These are phyloP conservation scores for Xylaria sp. DNA, from an alignment of 2,329 filamentous ascomycete species.

Conservation along the genomic window DNA sequence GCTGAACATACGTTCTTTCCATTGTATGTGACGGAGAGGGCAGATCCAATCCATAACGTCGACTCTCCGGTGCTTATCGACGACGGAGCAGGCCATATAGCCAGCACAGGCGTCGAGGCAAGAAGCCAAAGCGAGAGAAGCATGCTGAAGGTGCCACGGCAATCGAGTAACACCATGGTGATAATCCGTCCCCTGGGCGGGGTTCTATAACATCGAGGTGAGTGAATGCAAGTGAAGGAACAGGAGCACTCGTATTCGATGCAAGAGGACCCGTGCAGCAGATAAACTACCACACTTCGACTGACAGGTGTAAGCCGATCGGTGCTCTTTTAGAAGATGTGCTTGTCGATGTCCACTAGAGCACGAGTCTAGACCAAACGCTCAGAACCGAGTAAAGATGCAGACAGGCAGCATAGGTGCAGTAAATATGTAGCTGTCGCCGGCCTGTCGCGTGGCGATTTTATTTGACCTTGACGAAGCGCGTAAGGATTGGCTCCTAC, in stretches of 20 bases:
- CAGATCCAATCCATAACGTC: conserved; percentile 63
- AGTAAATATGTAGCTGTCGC: conserved; percentile 17
- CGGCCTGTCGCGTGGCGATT: conserved; percentile 33
- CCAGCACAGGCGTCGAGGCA: conserved; percentile 56
- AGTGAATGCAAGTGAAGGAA: conserved; percentile 25
- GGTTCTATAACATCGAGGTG: conserved; percentile 34
- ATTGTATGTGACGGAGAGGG: conserved; percentile 67
- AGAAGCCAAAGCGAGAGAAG: conserved; percentile 54
- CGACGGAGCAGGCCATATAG: conserved; percentile 68
- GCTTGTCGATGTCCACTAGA: conserved; percentile 20
- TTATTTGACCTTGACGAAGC: conserved; percentile 2
- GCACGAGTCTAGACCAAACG: conserved; percentile 26
- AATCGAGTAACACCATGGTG: conserved; percentile 37
- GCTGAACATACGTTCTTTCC: conserved; percentile 61
- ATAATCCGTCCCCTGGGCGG: conserved; percentile 17
- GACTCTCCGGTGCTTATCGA: conserved; percentile 62
- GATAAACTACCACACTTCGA: conserved; percentile 7
- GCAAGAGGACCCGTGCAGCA: background rate
- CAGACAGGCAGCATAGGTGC: background rate
- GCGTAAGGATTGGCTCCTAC: conserved; percentile 28
- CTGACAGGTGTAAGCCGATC: conserved; percentile 9
- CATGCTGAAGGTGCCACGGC: conserved; percentile 42
- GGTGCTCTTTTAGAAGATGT: conserved; percentile 5
- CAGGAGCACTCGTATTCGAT: conserved; percentile 11
- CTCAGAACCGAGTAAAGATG: conserved; percentile 10